Evolutionary conservation across 164 flowering plant species (phyloP), one percentile per base, ranked within the genome.

Genomic region (Euptelea pleiosperma): DNA sequence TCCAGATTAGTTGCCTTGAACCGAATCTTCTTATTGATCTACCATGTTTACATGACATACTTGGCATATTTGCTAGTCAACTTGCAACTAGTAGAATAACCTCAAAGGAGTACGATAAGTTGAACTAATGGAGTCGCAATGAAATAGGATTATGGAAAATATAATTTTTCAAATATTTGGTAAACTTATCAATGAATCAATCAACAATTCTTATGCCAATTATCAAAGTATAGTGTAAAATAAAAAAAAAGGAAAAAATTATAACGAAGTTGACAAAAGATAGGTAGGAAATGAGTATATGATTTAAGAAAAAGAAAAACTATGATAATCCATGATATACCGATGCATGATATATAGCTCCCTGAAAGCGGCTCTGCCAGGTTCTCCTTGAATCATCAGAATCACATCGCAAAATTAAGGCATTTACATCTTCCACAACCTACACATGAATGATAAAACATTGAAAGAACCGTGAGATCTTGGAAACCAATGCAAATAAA

Each of bases 291-390:
- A 35, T 34, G 18, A 11, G 15, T 4, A 18, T 21, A 9, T 14
- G 6, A 14, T 4, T 16, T 33, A 34, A 4, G 39, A 48, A 48
- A n/a, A 50, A 19, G 19, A 24, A 3, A 45, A 37, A 11, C 0
- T 31, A 47, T 14, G 43, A 56, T 19, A 65, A 25, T 11, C 24
- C 39, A 22, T 44, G n/a, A 19, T 50, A 12, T 77, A 93, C 99
- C 78, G 97, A 93, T 64, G 95, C 91, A 73, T 80, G 89, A 73
- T 93, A 93, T 44, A 85, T 80, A 53, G 93, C 92, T 63, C 89
- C 87, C 70, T 79, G 96, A 64, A 93, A 65, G 39, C 85, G 82
- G 42, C 74, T 79, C 34, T 77, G 84, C 99, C 99, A 93, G 30
- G 69, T 74, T 61, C 61, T 82, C 63, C 71, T 65, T 48, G 80